Base-by-base conservation (phyloP, 2,329 filamentous ascomycete species). In the Xylariaceae sp. region DNA sequence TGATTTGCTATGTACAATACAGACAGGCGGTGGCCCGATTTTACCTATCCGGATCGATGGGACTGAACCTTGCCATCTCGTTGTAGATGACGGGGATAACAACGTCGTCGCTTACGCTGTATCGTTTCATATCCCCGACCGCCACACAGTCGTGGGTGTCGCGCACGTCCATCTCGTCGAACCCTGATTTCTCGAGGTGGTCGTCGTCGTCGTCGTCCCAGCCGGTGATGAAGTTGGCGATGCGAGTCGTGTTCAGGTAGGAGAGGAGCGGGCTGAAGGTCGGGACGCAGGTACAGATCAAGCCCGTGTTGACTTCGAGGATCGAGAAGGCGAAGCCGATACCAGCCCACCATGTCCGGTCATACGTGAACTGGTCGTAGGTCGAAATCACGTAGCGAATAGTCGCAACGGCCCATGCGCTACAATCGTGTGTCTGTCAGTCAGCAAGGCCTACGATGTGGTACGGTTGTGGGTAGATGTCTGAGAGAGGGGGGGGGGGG, bases 321-420 rank as follows among this genome's bases (percentile, higher is more conserved):
- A 68, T 67, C 1, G 65, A 67, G 40, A 68, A 66, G 2, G 62
- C 59, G 43, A 68, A 68, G 42, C 63, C 62, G 9, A 67, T 64
- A 2, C 65, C 66, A 1, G 66, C 65, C 66, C 66, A 68, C 65
- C 65, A 67, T 3, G 66, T 60, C 7, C 65, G 61, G 47, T 68
- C 65, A 46, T 68, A 64, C 6, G 50, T 64, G 34, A 64, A 53
- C 55, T 63, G 62, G 35, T 68, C 62, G 9, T 68, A 68, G 12
- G 66, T 68, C 11, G 62, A 66, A 46, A 68, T 65, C 2, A 59
- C 61, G 59, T 66, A 67, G 6, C 66, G 64, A 12, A 67, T 43
- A 19, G 62, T 65, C 3, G 66, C 65, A 11, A 68, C 62, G 32
- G 62, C 58, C 65, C 66, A 68, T 26, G 65, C 66, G 50, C 66